phyloP scores from a whole-genome alignment of 257 asterid species.

The Asclepias syriaca region DNA sequence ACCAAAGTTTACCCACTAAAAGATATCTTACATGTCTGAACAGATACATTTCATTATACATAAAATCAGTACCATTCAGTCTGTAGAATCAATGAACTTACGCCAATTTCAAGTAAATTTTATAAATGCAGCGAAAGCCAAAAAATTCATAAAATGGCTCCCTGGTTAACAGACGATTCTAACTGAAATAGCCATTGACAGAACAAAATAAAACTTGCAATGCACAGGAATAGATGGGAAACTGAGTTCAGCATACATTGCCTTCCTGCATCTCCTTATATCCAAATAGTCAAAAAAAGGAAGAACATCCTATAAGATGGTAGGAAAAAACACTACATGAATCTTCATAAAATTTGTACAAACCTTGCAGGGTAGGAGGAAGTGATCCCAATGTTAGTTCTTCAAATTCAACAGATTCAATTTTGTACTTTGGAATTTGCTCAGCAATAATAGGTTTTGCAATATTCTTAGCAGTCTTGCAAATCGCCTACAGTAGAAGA shows the following conservation, averaged over 20 bases:
- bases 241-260: not conserved
- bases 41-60: not conserved
- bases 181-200: not conserved
- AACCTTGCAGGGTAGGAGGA: slow-evolving; percentile 55
- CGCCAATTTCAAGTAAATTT: not conserved
- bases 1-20: not conserved
- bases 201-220: not conserved
- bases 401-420: slow-evolving; percentile 45
- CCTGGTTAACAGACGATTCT: not conserved
- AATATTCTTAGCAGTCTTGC: slow-evolving; percentile 41
- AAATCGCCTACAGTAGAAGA: slow-evolving; percentile 35
- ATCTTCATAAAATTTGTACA: not conserved
- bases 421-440: slow-evolving; percentile 46
- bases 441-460: slow-evolving; percentile 43
- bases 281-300: not conserved
- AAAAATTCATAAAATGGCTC: not conserved
- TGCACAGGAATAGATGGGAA: too few relatives aligned
- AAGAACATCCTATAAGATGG: not conserved
- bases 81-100: not conserved
- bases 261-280: not conserved
- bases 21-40: not conserved
- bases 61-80: not conserved
- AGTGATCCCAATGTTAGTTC: slow-evolving; percentile 40
- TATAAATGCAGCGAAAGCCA: not conserved
- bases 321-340: not conserved